Base-by-base conservation (phyloP, 108 stramenopile species). In the Skeletonema marinoi region DNA sequence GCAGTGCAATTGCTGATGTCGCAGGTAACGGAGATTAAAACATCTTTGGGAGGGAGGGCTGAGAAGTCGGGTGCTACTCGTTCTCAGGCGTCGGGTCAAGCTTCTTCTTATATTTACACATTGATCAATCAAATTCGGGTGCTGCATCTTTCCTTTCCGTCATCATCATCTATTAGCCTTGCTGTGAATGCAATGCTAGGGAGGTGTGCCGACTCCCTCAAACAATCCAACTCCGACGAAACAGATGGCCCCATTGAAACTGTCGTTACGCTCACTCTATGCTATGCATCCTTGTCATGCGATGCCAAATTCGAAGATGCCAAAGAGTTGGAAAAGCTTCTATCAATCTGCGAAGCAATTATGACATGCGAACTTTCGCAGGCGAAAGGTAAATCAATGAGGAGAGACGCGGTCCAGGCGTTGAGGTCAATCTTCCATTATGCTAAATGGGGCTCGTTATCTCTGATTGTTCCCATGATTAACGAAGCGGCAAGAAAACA, bases 221-320 rank as follows among this genome's bases (percentile, higher is more conserved):
- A 63, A 44, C 65, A 58, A 58, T 30, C 59, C 70, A 30, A 56
- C 65, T 56, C 54, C 54, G 54, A 2, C 8, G 54, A 25, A 42
- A 61, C 33, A 33, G 46, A 31, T 21, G 17, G 30, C 8, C 33
- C 68, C 7, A 29, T 56, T 25, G 54, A 56, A 4, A 56, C 54
- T 10, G 54, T 56, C 9, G 54, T 46, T 16, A 61, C 51, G 7
- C 65, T 78, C 66, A 79, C 86, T 14, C 62, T 88, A 17, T 66
- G 77, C 10, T 94, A 89, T 71, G 91, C 88, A 11, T 82, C 90
- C 11, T 73, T 92, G 16, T 88, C 93, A n/a, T 81, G 86, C 54
- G 90, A 89, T 25, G 92, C 88, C 9, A 62, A 77, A 6, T 80
- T 75, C 32, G 44, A 17, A 5, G 60, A 69, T 21, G 70, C 69